These are phyloP conservation scores for Lactifluus echinatus DNA, from an alignment of 768 basidiomycete genomes.

Conservation along the genomic window DNA sequence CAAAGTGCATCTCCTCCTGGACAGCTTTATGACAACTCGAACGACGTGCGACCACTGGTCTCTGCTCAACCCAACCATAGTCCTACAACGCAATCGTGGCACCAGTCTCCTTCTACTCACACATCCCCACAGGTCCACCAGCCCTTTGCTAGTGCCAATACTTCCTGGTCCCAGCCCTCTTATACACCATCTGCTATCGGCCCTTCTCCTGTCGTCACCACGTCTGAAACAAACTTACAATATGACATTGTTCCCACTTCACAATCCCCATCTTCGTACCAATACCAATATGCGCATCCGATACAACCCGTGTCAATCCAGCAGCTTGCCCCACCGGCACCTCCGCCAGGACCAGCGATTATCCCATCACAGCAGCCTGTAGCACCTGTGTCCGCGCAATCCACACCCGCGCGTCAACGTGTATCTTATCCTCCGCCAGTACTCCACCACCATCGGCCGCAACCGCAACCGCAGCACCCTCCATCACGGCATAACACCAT, in stretches of 20 bases:
- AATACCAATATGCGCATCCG: slow-evolving; percentile 26
- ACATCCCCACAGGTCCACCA: slow-evolving; percentile 5
- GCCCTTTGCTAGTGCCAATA: neutral
- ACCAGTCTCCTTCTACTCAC: slow-evolving; percentile 8
- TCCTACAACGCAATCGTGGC: neutral
- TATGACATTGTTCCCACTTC: slow-evolving; percentile 24
- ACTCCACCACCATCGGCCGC: slow-evolving; percentile 5
- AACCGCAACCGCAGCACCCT: neutral
- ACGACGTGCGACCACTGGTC: neutral
- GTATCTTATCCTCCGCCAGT: slow-evolving; percentile 10
- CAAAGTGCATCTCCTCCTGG: neutral
- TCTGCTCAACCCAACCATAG: neutral
- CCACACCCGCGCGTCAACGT: slow-evolving; percentile 21
- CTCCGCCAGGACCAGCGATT: slow-evolving; percentile 5
- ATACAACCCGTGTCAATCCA: slow-evolving; percentile 25
- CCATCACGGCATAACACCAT: slow-evolving; percentile 18
- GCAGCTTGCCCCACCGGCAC: slow-evolving; percentile 19
- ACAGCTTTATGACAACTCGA: slow-evolving; percentile 13
- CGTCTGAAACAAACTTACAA: slow-evolving; percentile 9
- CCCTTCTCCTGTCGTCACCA: neutral
- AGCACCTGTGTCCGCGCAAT: neutral
- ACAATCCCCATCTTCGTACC: neutral
- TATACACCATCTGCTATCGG: neutral
- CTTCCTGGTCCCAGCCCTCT: slow-evolving; percentile 9
- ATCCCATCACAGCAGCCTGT: neutral